Conservation (phyloP, 1,284 basidiomycete species). For the Coriolopsis trogii region DNA sequence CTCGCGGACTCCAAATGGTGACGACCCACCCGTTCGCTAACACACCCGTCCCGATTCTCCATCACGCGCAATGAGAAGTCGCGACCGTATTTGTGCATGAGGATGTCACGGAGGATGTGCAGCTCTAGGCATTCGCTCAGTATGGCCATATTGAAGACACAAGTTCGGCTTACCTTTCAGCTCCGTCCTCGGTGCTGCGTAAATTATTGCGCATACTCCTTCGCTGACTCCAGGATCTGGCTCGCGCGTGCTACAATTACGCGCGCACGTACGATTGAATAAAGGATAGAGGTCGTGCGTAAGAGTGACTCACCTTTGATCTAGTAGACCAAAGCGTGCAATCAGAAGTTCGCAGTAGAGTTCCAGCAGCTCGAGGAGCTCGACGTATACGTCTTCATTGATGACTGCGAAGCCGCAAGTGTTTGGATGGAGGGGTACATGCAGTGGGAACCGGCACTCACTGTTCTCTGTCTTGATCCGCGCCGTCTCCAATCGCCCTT, state of each 20-base stretch:
- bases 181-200: slow-evolving; percentile 90
- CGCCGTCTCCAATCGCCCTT: slow-evolving; percentile 81
- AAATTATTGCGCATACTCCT: slow-evolving; percentile 81
- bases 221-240: slow-evolving; percentile 84
- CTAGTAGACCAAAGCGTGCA: slow-evolving; percentile 90
- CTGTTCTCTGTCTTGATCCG: slow-evolving; percentile 82
- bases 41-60: slow-evolving; percentile 82
- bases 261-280: too few species aligned
- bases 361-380: slow-evolving; percentile 91
- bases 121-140: slow-evolving; percentile 61
- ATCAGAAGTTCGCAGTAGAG: slow-evolving; percentile 93
- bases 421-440: neutral
- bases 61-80: slow-evolving; percentile 81
- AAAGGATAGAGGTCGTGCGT: slow-evolving; percentile 1
- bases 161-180: slow-evolving; percentile 66
- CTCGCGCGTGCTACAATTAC: slow-evolving; percentile 62
- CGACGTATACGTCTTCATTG: slow-evolving; percentile 83
- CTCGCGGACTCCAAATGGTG: too few species aligned
- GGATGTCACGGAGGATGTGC: slow-evolving; percentile 87
- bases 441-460: slow-evolving; percentile 40
- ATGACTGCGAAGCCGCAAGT: slow-evolving; percentile 56
- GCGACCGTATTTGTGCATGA: slow-evolving; percentile 92
- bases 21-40: slow-evolving; percentile 72
- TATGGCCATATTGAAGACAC: neutral
- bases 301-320: slow-evolving; percentile 65